phyloP scores from a whole-genome alignment of 768 basidiomycete species.

The Rhizopogon vinicolor region DNA sequence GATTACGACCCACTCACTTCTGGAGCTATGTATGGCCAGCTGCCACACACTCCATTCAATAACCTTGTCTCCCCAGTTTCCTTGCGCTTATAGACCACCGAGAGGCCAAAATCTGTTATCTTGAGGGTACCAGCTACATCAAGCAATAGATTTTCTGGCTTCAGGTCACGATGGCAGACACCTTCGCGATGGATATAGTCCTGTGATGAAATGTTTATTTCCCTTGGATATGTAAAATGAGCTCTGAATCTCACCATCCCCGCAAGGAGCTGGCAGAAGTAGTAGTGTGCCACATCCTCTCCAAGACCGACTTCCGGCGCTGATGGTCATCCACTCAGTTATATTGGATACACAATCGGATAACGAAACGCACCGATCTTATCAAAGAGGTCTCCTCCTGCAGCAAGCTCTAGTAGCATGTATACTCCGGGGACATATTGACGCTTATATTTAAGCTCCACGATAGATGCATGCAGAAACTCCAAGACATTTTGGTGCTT shows the following conservation, averaged over 20 bases:
- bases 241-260: conserved; percentile 61
- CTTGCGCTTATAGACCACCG: conserved; percentile 84
- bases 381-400: conserved; percentile 95
- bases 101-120: conserved; percentile 93
- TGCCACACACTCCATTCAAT: conserved; percentile 83
- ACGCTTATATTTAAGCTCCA: conserved; percentile 56
- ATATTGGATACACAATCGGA: not conserved
- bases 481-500: conserved; percentile 80
- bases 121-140: conserved; percentile 83
- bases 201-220: conserved; percentile 31
- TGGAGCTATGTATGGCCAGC: conserved; percentile 91
- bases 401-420: conserved; percentile 89
- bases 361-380: conserved; percentile 76
- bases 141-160: conserved; percentile 93
- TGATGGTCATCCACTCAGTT: conserved; percentile 24
- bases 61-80: conserved; percentile 70
- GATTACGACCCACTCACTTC: conserved; percentile 66
- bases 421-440: conserved; percentile 79
- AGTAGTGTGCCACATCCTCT: conserved; percentile 85
- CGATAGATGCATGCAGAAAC: conserved; percentile 73
- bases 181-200: conserved; percentile 84
- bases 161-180: conserved; percentile 94
- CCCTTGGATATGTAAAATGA: not conserved
- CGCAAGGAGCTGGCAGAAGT: conserved; percentile 79
- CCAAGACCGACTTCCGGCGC: conserved; percentile 87